Base-by-base conservation (phyloP, 352 stramenopile species). In the Phytopythium boreale region DNA sequence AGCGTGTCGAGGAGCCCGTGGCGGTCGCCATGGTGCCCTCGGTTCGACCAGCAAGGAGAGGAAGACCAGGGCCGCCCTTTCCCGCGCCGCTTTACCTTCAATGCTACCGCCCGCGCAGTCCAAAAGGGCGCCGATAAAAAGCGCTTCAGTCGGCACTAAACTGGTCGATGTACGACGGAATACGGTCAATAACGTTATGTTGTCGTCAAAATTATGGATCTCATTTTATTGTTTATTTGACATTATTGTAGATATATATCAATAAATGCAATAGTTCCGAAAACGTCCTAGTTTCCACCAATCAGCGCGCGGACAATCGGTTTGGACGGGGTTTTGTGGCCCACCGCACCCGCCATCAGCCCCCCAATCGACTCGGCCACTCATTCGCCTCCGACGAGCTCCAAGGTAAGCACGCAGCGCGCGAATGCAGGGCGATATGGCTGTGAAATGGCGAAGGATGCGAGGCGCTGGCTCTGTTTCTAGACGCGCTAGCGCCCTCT, bases 331-430 rank as follows among this genome's bases (percentile, higher is more conserved):
- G 52, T 55, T 12, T 37, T 52, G 43, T 14, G 22, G 5, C 10
- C 26, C 31, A 58, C 51, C 20, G 29, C 27, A 44, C 14, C 19
- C 29, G 49, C 19, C n/a, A 53, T 51, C n/a, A 6, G 31, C 49
- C 56, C 50, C 65, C 61, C 61, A 60, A 26, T 59, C 68, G 69
- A 64, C 63, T 76, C 58, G 57, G 63, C 67, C 70, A 77, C 70
- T 77, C 70, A 74, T 74, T 77, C 51, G 66, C 63, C 58, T 1
- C 14, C 31, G 12, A 60, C 36, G 55, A 60, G 55, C 31, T 60
- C 34, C 53, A 12, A 29, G 53, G 53, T 59, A 59, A 47, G 53
- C 12, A 9, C 17, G n/a, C 5, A 9, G 14, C 31, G 29, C 22
- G n/a, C 24, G 29, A 34, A 39, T 39, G 34, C 34, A 15, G 34